Evolutionary conservation across 78 protist species (phyloP).

Genomic region (Monosiga brevicollis): DNA sequence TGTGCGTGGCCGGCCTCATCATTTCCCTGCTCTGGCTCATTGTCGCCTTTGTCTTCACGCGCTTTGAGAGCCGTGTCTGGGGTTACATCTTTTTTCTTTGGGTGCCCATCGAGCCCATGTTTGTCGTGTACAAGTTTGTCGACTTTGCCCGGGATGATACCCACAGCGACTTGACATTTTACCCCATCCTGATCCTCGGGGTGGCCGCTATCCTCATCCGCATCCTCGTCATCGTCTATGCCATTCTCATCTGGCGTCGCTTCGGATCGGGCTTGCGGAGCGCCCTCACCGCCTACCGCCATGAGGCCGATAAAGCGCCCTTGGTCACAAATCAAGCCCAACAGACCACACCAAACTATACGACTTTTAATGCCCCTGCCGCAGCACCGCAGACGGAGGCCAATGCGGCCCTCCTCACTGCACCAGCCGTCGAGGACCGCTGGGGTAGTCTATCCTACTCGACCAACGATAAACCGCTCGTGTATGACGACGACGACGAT

Average conservation of each 20-base stretch:
- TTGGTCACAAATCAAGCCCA: too few species aligned
- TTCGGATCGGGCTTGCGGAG: too few species aligned
- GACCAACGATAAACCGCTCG: too few species aligned
- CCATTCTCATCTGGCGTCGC: too few species aligned
- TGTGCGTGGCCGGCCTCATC: not conserved
- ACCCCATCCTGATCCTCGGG: not conserved
- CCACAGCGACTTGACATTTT: not conserved
- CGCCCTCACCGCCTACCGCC: too few species aligned
- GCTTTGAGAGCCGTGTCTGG: not conserved
- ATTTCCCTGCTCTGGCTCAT: not conserved
- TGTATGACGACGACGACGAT: too few species aligned
- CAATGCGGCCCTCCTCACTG: too few species aligned
- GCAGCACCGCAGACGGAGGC: too few species aligned
- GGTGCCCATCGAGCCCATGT: not conserved
- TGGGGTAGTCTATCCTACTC: too few species aligned
- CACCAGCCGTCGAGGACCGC: not conserved
- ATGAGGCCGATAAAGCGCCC: too few species aligned
- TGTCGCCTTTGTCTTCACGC: not conserved
- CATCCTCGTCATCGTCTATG: not conserved
- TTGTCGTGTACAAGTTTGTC: not conserved
- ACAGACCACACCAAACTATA: too few species aligned
- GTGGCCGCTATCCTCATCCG: not conserved
- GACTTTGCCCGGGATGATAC: not conserved
- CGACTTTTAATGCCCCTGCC: too few species aligned
- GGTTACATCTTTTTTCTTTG: not conserved